Evolutionary conservation across 495 filamentous ascomycete genomes (phyloP), one percentile per base, ranked within the genome.

Genomic region (Penicillium soppii): DNA sequence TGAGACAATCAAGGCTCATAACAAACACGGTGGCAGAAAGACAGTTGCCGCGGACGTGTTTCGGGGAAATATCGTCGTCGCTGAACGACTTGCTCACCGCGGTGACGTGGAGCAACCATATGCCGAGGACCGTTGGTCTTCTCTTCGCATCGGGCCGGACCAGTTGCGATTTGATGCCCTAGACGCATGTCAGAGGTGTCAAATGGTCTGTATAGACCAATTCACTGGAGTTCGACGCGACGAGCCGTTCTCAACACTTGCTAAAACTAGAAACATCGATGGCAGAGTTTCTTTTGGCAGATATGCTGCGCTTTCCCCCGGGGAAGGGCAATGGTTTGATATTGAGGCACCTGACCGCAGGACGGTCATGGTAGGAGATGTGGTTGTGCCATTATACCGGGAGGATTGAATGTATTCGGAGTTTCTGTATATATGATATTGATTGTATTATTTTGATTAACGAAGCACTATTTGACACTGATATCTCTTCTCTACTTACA

Each of bases 121-220:
- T 54, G 68, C 72, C 16, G 79, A 82, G 58, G 79, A 82, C 40
- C 48, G 50, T 9, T 82, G 79, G 79, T 52, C 62, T 3, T 62
- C 51, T 8, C 25, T 79, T 22, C 59, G 57, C 1, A 71, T 79
- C 19, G 72, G 72, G 0, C 50, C 69, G 0, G 47, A 59, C 5
- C 51, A 65, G 30, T 48, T 74, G 29, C 60, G 71, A 3, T 86
- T 90, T 44, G 76, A 88, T 58, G 82, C 92, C 52, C 72, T 97
- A 4, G 92, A 90, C 0, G 79, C 84, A 16, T 98, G 94, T 60
- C 79, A 91, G 29, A 72, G 94, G 13, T 98, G 94, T 53, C 91
- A 96, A 58, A 96, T 98, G 90, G 86, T 98, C 10, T 97, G 92
- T 63, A 81, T 97, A 37, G 84, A 98, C 54, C 94, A 96, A 59